Percentiles rank a stretch among this genome's conserved stretches.
phyloP scores from a whole-genome alignment of 495 filamentous ascomycete genomes.

The Tuber brumale region DNA sequence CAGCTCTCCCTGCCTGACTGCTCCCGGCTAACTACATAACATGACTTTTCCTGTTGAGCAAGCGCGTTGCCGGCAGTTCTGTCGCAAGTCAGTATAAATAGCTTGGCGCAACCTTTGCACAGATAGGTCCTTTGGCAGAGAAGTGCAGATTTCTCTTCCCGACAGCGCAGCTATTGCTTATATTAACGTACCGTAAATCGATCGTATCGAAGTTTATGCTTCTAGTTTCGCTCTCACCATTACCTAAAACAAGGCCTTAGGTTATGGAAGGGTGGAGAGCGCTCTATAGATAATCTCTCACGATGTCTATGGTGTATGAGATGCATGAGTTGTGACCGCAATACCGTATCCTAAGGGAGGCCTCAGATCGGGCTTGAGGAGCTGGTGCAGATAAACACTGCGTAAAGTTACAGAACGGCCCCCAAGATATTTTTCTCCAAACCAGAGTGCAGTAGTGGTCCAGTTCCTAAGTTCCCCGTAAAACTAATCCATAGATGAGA shows the following conservation, averaged over 20 bases:
- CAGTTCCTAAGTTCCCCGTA: neutral
- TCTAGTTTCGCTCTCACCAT: neutral
- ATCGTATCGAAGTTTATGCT: neutral
- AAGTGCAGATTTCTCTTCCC: neutral
- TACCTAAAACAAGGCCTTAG: neutral
- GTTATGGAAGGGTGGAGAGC: neutral
- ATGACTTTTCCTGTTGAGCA: neutral
- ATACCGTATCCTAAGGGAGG: neutral
- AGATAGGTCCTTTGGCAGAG: neutral
- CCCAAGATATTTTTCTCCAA: neutral
- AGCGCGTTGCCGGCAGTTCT: neutral
- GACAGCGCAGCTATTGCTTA: neutral
- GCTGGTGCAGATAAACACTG: neutral
- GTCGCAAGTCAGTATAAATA: neutral
- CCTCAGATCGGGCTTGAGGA: neutral
- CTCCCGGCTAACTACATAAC: neutral
- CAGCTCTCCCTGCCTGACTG: neutral
- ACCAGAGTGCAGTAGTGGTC: neutral
- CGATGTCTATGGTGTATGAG: neutral
- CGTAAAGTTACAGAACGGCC: neutral
- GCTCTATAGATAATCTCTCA: neutral
- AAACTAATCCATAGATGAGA: neutral
- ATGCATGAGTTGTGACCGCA: neutral
- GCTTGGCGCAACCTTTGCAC: neutral
- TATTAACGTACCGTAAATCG: neutral